Conservation (phyloP, 495 filamentous ascomycete genomes). For the Penicillium robsamsonii region DNA sequence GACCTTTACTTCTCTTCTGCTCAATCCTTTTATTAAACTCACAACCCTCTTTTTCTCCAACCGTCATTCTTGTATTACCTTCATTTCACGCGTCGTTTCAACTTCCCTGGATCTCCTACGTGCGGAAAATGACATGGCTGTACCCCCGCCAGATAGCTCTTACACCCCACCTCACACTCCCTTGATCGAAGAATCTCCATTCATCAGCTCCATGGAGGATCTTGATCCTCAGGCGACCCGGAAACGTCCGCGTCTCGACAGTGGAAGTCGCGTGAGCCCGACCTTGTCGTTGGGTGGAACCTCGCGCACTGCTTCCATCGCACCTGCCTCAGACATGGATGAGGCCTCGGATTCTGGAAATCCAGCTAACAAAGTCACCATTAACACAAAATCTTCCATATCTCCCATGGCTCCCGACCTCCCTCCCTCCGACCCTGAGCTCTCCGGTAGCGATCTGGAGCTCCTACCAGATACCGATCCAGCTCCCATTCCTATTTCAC, state of each 20-base stretch:
- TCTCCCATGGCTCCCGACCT: slow-evolving; percentile 19
- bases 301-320: slow-evolving; percentile 26
- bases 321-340: slow-evolving; percentile 34
- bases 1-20: not conserved
- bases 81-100: slow-evolving; percentile 4
- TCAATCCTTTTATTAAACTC: slow-evolving; percentile 1
- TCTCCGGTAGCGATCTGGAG: slow-evolving; percentile 12
- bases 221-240: slow-evolving; percentile 51
- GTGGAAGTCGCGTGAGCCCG: slow-evolving; percentile 47
- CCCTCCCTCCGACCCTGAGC: slow-evolving; percentile 17
- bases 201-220: slow-evolving; percentile 53
- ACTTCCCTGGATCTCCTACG: not conserved
- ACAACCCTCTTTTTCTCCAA: not conserved
- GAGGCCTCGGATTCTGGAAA: slow-evolving; percentile 34
- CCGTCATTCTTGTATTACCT: slow-evolving; percentile 2
- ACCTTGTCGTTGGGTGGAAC: slow-evolving; percentile 44
- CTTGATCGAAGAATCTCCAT: slow-evolving; percentile 29
- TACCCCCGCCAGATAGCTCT: slow-evolving; percentile 51
- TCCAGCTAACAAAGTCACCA: slow-evolving; percentile 54
- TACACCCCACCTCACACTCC: slow-evolving; percentile 43
- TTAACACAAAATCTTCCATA: slow-evolving; percentile 51
- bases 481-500: slow-evolving; percentile 39
- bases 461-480: slow-evolving; percentile 21
- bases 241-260: slow-evolving; percentile 64
- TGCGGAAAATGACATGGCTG: slow-evolving; percentile 50